These are phyloP conservation scores for Jatropha podagrica DNA, from an alignment of 441 rosid species.

Conservation along the genomic window DNA sequence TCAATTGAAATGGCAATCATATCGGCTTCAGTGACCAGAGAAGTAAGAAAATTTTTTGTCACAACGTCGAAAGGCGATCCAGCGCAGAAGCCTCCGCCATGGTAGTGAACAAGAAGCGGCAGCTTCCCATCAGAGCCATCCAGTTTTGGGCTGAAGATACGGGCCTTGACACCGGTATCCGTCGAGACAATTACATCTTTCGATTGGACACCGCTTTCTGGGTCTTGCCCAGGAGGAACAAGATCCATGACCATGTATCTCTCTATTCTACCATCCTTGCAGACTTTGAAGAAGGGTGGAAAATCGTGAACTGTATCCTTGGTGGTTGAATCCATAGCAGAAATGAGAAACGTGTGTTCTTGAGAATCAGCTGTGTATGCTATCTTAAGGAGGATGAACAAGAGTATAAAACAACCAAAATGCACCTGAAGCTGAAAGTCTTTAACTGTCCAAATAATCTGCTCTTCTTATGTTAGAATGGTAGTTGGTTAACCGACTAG, in stretches of 20 bases:
- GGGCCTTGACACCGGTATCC: constrained; percentile 29
- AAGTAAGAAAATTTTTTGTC: constrained; percentile 12
- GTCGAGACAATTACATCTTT: constrained; percentile 30
- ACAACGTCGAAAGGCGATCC: constrained; percentile 28
- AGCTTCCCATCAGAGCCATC: constrained; percentile 20
- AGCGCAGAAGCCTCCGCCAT: constrained; percentile 42
- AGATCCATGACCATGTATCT: background rate
- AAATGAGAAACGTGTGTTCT: background rate
- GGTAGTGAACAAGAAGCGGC: constrained; percentile 42
- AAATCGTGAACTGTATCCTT: constrained; percentile 21
- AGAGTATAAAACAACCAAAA: background rate
- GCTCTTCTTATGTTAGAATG: background rate
- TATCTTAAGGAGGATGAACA: background rate
- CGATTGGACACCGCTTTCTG: constrained; percentile 30
- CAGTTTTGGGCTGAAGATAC: constrained; percentile 32
- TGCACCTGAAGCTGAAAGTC: constrained; percentile 9
- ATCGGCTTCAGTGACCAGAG: constrained; percentile 21
- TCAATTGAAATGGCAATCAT: constrained; percentile 31
- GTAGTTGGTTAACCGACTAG: background rate
- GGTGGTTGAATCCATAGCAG: constrained; percentile 12
- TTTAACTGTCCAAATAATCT: background rate
- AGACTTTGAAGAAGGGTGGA: constrained; percentile 26
- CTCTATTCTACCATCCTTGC: constrained; percentile 25
- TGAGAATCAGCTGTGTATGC: background rate
- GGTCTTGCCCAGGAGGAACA: constrained; percentile 33